Evolutionary conservation across 139 green algal species (phyloP).

Genomic region (Picocystis salinarum): DNA sequence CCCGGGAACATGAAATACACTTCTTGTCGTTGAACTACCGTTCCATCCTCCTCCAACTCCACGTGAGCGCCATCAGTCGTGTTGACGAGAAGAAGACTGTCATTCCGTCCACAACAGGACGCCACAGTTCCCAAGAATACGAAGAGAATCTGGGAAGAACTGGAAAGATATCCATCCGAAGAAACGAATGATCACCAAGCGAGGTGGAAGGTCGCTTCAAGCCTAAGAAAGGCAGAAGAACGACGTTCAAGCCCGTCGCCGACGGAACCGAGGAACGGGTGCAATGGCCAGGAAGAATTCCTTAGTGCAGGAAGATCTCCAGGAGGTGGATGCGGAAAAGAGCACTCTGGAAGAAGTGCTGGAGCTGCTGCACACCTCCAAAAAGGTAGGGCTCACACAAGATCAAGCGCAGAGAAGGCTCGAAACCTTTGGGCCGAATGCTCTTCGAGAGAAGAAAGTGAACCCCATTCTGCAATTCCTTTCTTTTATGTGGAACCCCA

Average conservation of each 20-base stretch:
- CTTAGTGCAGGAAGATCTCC: not conserved
- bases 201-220: not conserved
- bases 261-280: not conserved
- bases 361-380: too few relatives aligned
- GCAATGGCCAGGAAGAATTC: not conserved
- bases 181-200: not conserved
- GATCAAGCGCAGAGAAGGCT: conserved; percentile 31
- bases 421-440: conserved; percentile 52
- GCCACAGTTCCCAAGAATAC: too few relatives aligned
- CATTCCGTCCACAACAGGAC: too few relatives aligned
- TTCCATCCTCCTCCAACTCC: too few relatives aligned
- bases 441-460: conserved; percentile 40
- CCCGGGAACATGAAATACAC: too few relatives aligned
- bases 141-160: too few relatives aligned
- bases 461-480: conserved; percentile 42
- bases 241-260: not conserved
- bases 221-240: not conserved
- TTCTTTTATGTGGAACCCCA: conserved; percentile 61
- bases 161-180: too few relatives aligned
- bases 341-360: conserved; percentile 1
- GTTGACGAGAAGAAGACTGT: too few relatives aligned
- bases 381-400: conserved; percentile 20
- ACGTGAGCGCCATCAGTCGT: too few relatives aligned
- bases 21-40: too few relatives aligned
- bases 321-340: not conserved